Base-by-base conservation (phyloP, 148 eudicot species). In the Fallopia convolvulus region DNA sequence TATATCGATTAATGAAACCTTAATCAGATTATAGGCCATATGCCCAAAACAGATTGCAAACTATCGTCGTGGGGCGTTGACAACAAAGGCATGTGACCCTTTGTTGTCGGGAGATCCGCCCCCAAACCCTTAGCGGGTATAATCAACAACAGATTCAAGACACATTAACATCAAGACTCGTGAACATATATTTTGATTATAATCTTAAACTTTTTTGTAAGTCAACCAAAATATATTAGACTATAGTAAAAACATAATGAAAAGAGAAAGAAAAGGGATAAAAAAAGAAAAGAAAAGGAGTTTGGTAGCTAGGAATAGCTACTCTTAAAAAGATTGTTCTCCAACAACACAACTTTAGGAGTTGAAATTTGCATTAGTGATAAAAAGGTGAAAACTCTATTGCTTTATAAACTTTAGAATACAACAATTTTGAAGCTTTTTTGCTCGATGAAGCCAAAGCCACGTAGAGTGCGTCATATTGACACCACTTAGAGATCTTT, bases 311-410 rank as follows among this genome's bases (percentile, higher is more conserved):
- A 36, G 72, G 72, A 36, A 36, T 68, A 32, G 33, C 7, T 30
- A 65, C 40, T 65, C 41, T 14, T 30, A 13, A 65, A 65, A 32
- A 65, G 70, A 65, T 65, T 65, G 70, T 65, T 65, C 70, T 32
- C 70, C 70, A 65, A 65, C 70, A 30, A 1, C 40, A 68, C 40
- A 68, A 68, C 72, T 68, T 68, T 68, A 68, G 72, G 70, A 68
- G 72, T 68, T 68, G 72, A 68, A 68, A 68, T 36, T 68, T 68
- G 42, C 72, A 68, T 68, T 68, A 39, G 72, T 68, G 72, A 68
- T 68, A 68, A 58, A 39, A 68, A 68, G 72, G 72, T 33, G 72
- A 30, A 66, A 32, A 66, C 72, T 66, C 72, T 3, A 20, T 66
- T 66, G 72, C 72, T 68, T 68, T 68, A 10, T 68, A 10, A 68